Conservation (phyloP, 192 early-diverging fungal species). For the Backusella morwellensis region DNA sequence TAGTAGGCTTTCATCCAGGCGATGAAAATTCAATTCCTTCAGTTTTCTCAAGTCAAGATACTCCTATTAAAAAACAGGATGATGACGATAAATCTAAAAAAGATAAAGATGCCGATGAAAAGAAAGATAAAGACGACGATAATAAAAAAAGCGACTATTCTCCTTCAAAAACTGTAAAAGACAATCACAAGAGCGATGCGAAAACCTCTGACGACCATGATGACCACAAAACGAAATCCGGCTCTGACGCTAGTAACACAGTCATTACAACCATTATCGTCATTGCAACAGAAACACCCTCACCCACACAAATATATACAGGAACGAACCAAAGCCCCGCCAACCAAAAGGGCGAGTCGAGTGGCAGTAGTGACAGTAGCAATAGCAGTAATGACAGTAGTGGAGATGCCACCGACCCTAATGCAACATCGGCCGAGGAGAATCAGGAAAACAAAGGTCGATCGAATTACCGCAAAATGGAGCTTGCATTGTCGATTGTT, state of each 20-base stretch:
- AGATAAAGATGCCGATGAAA: background rate
- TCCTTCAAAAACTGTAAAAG: background rate
- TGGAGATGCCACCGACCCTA: background rate
- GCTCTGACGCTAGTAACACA: slow-evolving; percentile 7
- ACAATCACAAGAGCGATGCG: background rate
- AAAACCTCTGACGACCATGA: slow-evolving; percentile 8
- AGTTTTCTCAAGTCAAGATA: background rate
- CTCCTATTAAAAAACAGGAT: background rate
- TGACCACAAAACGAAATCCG: background rate
- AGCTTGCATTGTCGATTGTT: slow-evolving; percentile 11
- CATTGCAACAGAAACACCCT: slow-evolving; percentile 4
- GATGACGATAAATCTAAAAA: background rate
- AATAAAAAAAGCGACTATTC: background rate
- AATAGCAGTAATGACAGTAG: background rate
- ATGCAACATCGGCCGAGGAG: background rate
- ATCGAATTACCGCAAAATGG: background rate
- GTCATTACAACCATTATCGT: slow-evolving; percentile 9
- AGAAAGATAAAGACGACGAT: background rate
- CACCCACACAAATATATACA: background rate
- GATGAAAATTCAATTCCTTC: background rate
- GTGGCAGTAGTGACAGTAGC: background rate
- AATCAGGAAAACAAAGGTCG: background rate
- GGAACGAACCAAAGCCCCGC: background rate
- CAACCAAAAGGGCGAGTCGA: slow-evolving; percentile 5
- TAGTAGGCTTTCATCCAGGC: background rate